A percentile compares a stretch with the other conserved stretches of the same genome.
Conservation (phyloP, 352 stramenopile genomes). For the Stramenopiles sp. region DNA sequence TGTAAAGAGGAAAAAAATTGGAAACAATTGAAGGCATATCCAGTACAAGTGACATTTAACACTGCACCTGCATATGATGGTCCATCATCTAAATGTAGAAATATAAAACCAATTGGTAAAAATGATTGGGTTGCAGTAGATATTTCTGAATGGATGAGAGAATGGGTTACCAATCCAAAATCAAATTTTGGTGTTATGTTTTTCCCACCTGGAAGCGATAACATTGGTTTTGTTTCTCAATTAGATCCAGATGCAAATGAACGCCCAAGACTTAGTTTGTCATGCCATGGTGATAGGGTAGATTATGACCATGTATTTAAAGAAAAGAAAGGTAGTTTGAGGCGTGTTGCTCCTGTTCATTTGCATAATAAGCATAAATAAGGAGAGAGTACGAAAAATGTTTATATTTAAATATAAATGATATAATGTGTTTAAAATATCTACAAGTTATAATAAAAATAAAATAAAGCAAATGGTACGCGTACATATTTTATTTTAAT, state of each 20-base stretch:
- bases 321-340: neutral
- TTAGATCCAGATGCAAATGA: constrained; percentile 5
- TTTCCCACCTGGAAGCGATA: neutral
- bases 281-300: constrained; percentile 4
- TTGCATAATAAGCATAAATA: no score
- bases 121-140: neutral
- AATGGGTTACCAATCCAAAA: neutral
- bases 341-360: neutral
- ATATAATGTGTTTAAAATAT: no score
- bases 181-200: constrained; percentile 2
- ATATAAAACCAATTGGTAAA: neutral
- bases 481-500: neutral
- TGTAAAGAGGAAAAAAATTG: constrained; percentile 2
- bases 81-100: neutral
- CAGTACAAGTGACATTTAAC: neutral
- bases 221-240: neutral
- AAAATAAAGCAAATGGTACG: neutral
- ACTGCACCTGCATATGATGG: constrained; percentile 1
- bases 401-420: no score
- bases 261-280: neutral
- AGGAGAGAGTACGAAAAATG: no score
- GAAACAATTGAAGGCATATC: constrained; percentile 1
- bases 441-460: no score
- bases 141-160: constrained; percentile 1
- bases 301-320: constrained; percentile 5